Percentiles rank a stretch among this genome's conserved stretches.
These are phyloP conservation scores for Penicillium capsulatum DNA, from an alignment of 2,329 filamentous ascomycete species.

Conservation along the genomic window DNA sequence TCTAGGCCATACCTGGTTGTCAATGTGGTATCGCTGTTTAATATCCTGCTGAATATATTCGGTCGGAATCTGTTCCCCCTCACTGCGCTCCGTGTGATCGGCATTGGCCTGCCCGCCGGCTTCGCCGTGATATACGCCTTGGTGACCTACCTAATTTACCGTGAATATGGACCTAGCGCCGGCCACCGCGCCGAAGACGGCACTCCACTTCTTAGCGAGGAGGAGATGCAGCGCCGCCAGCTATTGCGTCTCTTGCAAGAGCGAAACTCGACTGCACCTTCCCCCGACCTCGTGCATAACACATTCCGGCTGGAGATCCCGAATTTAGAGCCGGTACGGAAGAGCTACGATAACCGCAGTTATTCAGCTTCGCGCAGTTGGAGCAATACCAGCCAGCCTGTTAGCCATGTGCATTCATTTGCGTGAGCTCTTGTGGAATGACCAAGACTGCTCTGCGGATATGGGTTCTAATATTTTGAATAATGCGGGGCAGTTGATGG, in stretches of 20 bases:
- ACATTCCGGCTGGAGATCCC: conserved; percentile 30
- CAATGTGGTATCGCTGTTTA: conserved; percentile 32
- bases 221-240: conserved; percentile 41
- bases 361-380: not conserved
- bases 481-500: too few species aligned
- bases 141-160: conserved; percentile 26
- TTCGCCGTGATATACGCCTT: conserved; percentile 29
- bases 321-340: conserved; percentile 11
- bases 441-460: too few species aligned
- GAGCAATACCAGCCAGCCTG: conserved; percentile 3
- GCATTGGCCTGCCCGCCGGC: conserved; percentile 26
- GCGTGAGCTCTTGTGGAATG: not conserved
- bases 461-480: not conserved
- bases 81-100: conserved; percentile 22
- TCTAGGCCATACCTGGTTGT: conserved; percentile 17
- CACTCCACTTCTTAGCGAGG: conserved; percentile 29
- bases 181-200: conserved; percentile 6
- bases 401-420: not conserved
- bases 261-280: conserved; percentile 25
- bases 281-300: conserved; percentile 21
- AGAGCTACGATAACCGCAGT: conserved; percentile 8
- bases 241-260: conserved; percentile 35
- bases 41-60: conserved; percentile 33
- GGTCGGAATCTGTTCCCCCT: conserved; percentile 28
- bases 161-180: conserved; percentile 11